phyloP scores from a whole-genome alignment of 2,329 filamentous ascomycete species.

The Calonectria leucothoes region DNA sequence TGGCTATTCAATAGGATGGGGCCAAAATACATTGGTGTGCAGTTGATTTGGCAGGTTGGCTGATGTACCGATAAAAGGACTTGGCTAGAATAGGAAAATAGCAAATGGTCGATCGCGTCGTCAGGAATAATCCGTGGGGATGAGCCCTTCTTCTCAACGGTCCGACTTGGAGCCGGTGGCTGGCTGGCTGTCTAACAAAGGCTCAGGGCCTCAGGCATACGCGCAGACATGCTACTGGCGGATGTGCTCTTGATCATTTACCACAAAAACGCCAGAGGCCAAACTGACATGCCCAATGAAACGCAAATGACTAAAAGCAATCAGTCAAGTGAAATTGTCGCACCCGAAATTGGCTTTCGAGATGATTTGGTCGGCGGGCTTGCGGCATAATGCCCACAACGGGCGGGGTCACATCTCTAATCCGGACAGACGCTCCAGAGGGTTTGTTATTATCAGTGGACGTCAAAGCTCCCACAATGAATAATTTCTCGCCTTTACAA shows the following conservation, averaged over 20 bases:
- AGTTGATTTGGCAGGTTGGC: too few species aligned
- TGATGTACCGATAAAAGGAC: too few species aligned
- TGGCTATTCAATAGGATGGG: too few species aligned
- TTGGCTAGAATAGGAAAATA: too few species aligned
- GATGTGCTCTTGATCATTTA: not conserved
- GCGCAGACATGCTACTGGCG: not conserved
- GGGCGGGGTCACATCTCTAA: not conserved
- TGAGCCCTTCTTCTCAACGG: too few species aligned
- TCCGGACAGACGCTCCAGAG: not conserved
- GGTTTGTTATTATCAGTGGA: not conserved
- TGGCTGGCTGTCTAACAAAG: too few species aligned
- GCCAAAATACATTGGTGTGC: too few species aligned
- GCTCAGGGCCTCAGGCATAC: too few species aligned
- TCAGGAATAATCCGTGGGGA: too few species aligned
- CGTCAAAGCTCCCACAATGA: not conserved
- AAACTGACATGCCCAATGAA: not conserved
- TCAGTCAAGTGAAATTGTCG: not conserved
- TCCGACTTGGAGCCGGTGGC: too few species aligned
- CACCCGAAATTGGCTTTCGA: not conserved
- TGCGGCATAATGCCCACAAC: not conserved
- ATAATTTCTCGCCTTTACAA: not conserved
- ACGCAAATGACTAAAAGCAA: not conserved
- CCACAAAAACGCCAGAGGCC: not conserved
- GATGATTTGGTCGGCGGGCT: not conserved
- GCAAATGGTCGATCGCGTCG: too few species aligned